Evolutionary conservation across 2,329 filamentous ascomycete genomes (phyloP), one percentile per base, ranked within the genome.

Genomic region (Colletotrichum musicola): DNA sequence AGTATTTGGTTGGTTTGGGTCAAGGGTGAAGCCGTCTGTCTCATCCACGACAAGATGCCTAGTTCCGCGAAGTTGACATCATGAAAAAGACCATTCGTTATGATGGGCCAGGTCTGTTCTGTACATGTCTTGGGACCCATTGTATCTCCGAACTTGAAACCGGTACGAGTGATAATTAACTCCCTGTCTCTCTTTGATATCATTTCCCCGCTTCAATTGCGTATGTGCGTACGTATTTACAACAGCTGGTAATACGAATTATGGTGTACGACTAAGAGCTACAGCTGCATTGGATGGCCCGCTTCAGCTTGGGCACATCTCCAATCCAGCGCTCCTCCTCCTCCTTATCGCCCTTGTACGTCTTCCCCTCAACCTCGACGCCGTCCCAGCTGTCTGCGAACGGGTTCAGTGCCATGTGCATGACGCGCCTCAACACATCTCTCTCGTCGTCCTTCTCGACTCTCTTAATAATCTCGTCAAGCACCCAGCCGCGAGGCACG

Each of bases 201-300:
- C 4, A 25, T 4, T 25, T 25, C 22, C 4, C 4, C 22, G 22
- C 22, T 22, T 22, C 22, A 22, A 22, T 22, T 22, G 22, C 22
- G 22, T 30, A 30, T 9, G 7, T 35, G 6, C 30, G 30, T 35
- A 35, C 30, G 7, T 35, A 35, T 2, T 10, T 35, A 35, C 7
- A 10, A 4, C 22, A 12, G 30, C 4, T 35, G 30, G 4, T 13
- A 18, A 20, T 49, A 12, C 9, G 2, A 4, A 18, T 13, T 13
- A 35, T 2, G 22, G 14, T 12, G 25, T 20, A 27, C 2, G 7
- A 46, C 69, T 84, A 97, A 25, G 95, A 98, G 78, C 94, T 97
- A 81, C 96, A 99, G 77, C 93, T 97, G 79, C 96, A 98, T 83
- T 98, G 95, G 88, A 97, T 90, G 40, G 92, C 93, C 73, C 93